A percentile compares a stretch with the other conserved stretches of the same genome.
Conservation (phyloP, 768 basidiomycete species). For the Vararia minispora region DNA sequence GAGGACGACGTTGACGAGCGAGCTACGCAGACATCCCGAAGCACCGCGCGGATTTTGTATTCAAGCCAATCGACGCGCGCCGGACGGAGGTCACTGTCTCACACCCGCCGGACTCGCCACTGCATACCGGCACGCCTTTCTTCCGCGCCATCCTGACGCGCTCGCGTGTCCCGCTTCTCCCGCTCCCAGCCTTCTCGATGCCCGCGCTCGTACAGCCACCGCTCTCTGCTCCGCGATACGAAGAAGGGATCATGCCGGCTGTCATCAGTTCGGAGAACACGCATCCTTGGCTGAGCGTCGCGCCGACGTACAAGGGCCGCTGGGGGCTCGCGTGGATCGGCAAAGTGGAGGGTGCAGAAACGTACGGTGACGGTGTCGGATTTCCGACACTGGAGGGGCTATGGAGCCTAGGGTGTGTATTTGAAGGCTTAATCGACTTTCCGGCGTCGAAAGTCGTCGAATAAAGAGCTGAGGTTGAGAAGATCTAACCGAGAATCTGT, state of each 20-base stretch:
- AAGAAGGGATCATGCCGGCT: too few relatives aligned
- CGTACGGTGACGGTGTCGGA: conserved; percentile 6
- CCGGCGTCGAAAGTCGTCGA: background rate
- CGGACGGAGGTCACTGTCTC: background rate
- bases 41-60: conserved; percentile 9
- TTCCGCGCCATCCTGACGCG: conserved; percentile 8
- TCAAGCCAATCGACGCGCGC: background rate
- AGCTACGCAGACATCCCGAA: conserved; percentile 8
- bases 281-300: conserved; percentile 5
- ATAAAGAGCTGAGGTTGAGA: too few relatives aligned
- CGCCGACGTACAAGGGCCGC: conserved; percentile 5
- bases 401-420: conserved; percentile 5
- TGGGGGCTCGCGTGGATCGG: conserved; percentile 6
- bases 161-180: conserved; percentile 5
- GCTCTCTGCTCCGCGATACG: background rate
- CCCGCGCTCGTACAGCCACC: conserved; percentile 6
- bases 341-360: background rate
- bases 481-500: too few relatives aligned
- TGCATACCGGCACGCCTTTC: conserved; percentile 5
- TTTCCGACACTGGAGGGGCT: conserved; percentile 2
- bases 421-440: conserved; percentile 4
- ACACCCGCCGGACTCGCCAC: background rate
- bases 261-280: background rate
- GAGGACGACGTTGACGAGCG: too few relatives aligned
- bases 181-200: conserved; percentile 1